Percentiles rank a stretch among this genome's conserved stretches.
phyloP scores from a whole-genome alignment of 2,329 filamentous ascomycete species.

The Magnaporthiopsis poae region DNA sequence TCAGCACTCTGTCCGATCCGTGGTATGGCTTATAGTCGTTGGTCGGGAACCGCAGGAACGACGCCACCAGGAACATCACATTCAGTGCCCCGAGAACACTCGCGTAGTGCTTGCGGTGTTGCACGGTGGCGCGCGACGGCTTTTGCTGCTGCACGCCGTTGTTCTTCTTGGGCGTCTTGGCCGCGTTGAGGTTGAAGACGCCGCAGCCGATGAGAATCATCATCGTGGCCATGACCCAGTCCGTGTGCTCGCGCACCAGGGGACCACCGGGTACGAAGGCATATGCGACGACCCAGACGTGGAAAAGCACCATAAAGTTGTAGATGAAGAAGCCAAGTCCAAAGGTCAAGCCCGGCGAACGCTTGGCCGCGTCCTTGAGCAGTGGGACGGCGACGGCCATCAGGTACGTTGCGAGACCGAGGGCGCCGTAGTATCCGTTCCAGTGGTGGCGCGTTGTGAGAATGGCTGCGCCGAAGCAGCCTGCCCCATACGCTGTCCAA shows the following conservation, averaged over 20 bases:
- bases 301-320: constrained; percentile 90
- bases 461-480: constrained; percentile 67
- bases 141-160: constrained; percentile 26
- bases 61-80: constrained; percentile 66
- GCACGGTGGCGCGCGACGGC: constrained; percentile 19
- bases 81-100: constrained; percentile 63
- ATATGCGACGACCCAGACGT: constrained; percentile 97
- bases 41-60: constrained; percentile 82
- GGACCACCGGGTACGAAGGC: constrained; percentile 94
- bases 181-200: constrained; percentile 58
- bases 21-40: constrained; percentile 91
- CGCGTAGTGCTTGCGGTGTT: constrained; percentile 43
- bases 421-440: constrained; percentile 78
- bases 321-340: constrained; percentile 84
- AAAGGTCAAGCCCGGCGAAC: constrained; percentile 70
- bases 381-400: constrained; percentile 70
- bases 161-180: constrained; percentile 18
- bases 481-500: constrained; percentile 71
- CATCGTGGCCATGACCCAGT: constrained; percentile 83
- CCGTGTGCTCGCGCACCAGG: constrained; percentile 83
- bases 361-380: constrained; percentile 64
- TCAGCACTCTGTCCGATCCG: constrained; percentile 73
- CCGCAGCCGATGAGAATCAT: constrained; percentile 80
- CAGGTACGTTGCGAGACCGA: constrained; percentile 66
- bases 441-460: constrained; percentile 72